A percentile compares a stretch with the other conserved stretches of the same genome.
Conservation (phyloP, 352 stramenopile species). For the Phytophthora quininea region DNA sequence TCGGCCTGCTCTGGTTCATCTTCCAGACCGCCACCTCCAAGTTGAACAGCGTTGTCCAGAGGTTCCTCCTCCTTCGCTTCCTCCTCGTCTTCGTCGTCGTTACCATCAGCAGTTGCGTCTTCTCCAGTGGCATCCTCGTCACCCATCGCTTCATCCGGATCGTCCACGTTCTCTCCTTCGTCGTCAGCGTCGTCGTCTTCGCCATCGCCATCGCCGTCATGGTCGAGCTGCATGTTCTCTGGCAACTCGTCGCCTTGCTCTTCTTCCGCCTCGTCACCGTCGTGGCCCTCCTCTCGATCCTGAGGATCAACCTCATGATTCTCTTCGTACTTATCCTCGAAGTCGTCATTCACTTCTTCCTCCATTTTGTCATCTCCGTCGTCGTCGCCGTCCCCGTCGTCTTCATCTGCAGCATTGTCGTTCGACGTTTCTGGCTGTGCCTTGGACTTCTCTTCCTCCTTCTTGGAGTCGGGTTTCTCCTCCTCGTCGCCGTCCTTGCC, state of each 20-base stretch:
- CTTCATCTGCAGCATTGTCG: slow-evolving; percentile 48
- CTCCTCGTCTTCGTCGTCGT: slow-evolving; percentile 61
- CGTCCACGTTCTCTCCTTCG: slow-evolving; percentile 62
- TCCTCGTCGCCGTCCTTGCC: slow-evolving; percentile 91
- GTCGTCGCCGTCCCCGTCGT: slow-evolving; percentile 43
- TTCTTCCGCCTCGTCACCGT: slow-evolving; percentile 63
- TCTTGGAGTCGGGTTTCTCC: slow-evolving; percentile 66
- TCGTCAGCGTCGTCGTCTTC: slow-evolving; percentile 46
- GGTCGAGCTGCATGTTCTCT: slow-evolving; percentile 88
- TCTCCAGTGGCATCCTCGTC: slow-evolving; percentile 42
- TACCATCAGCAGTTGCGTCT: slow-evolving; percentile 38
- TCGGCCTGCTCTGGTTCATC: slow-evolving; percentile 75
- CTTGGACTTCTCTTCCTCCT: slow-evolving; percentile 57
- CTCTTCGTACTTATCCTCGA: slow-evolving; percentile 88
- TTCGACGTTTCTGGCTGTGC: slow-evolving; percentile 54
- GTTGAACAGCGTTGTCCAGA: slow-evolving; percentile 68
- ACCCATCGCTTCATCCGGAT: slow-evolving; percentile 47
- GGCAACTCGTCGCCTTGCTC: slow-evolving; percentile 77
- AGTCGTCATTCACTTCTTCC: slow-evolving; percentile 92
- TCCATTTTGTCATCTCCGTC: slow-evolving; percentile 65
- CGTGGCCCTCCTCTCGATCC: slow-evolving; percentile 59
- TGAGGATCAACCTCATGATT: slow-evolving; percentile 68
- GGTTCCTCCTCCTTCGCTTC: slow-evolving; percentile 76
- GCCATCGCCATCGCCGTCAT: slow-evolving; percentile 45
- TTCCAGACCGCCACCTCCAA: slow-evolving; percentile 74